phyloP scores from a whole-genome alignment of 768 basidiomycete genomes.

The Neoboletus brunneissimus region DNA sequence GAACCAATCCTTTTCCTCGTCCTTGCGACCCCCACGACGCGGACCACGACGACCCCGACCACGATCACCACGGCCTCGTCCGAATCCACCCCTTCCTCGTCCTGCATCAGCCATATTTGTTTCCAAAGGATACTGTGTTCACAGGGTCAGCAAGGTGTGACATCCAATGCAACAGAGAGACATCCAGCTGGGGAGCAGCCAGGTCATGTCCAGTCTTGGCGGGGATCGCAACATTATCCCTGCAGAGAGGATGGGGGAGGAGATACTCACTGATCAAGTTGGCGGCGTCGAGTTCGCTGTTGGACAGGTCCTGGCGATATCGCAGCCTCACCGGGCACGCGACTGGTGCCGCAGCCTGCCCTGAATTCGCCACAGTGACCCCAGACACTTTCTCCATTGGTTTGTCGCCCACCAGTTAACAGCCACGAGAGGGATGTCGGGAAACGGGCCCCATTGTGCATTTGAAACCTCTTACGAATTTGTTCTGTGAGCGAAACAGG shows the following conservation, averaged over 20 bases:
- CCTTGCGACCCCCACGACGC: constrained; percentile 95
- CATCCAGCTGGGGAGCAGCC: constrained; percentile 47
- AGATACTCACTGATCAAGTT: constrained; percentile 39
- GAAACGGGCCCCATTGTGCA: too few relatives aligned
- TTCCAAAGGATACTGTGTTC: constrained; percentile 23
- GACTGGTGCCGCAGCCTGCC: constrained; percentile 21
- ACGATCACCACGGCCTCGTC: constrained; percentile 75
- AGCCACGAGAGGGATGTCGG: neutral
- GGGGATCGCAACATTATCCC: neutral
- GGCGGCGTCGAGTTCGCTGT: constrained; percentile 20
- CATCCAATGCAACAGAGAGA: constrained; percentile 39
- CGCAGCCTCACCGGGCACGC: neutral
- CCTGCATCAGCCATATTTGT: constrained; percentile 81
- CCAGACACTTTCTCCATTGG: constrained; percentile 9
- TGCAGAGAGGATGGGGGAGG: neutral
- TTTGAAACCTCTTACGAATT: neutral
- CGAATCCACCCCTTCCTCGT: constrained; percentile 89
- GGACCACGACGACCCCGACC: constrained; percentile 71
- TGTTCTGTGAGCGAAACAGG: neutral
- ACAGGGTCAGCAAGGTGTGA: constrained; percentile 30
- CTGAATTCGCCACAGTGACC: constrained; percentile 24
- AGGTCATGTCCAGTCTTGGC: neutral
- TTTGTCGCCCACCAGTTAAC: constrained; percentile 13
- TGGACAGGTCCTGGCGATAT: constrained; percentile 9
- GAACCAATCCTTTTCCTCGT: constrained; percentile 99